These are phyloP conservation scores for Przewalskia tangutica DNA, from an alignment of 257 asterid species.

Conservation along the genomic window DNA sequence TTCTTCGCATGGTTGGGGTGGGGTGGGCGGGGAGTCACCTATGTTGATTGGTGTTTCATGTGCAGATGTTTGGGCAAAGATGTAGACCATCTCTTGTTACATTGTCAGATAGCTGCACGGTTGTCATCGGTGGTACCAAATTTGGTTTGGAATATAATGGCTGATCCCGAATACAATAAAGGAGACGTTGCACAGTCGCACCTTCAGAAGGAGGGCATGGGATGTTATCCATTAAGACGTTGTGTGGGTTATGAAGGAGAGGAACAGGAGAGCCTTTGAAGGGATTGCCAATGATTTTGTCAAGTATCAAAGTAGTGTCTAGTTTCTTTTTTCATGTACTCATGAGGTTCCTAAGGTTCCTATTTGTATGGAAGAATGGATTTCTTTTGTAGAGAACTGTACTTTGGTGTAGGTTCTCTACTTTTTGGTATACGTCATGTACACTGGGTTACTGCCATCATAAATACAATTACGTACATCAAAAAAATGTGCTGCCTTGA, in stretches of 20 bases:
- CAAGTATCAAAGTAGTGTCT: not conserved
- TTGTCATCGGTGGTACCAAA: not conserved
- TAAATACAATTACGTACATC: not conserved
- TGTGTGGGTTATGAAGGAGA: not conserved
- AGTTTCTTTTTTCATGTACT: not conserved
- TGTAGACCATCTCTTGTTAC: not conserved
- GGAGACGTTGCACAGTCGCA: not conserved
- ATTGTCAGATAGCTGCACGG: not conserved
- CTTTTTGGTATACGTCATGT: not conserved
- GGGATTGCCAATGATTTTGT: not conserved
- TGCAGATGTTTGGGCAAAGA: not conserved
- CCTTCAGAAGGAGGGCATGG: not conserved
- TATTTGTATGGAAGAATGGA: not conserved
- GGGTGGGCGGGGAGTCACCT: not conserved
- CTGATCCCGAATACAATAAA: not conserved
- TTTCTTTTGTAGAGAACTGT: not conserved
- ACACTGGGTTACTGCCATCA: not conserved
- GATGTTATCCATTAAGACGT: not conserved
- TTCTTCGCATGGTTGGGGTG: not conserved
- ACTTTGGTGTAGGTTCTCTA: not conserved
- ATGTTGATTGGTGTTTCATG: not conserved
- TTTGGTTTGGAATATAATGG: not conserved
- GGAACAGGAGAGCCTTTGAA: not conserved
- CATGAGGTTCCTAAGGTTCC: not conserved
- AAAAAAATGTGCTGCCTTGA: not conserved